Base-by-base conservation (phyloP, 129 eudicot genomes). In the Solidago caesia region DNA sequence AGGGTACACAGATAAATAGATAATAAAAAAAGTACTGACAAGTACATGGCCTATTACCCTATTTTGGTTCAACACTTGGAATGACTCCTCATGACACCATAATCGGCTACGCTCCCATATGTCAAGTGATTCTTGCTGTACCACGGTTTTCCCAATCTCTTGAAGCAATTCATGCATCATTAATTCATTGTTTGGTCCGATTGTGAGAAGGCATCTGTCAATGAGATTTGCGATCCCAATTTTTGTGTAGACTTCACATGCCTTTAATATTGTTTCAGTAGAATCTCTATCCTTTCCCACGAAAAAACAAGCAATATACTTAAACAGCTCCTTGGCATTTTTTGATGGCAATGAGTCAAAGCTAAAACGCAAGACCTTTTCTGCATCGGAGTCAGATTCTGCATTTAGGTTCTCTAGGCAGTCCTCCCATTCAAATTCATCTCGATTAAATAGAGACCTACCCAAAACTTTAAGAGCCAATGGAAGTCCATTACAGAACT, bases 261-360 rank as follows among this genome's bases (percentile, higher is more conserved):
- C 43, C 12, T 53, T 69, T 6, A 79, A 70, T 25, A 80, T 68
- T 6, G 75, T 80, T 47, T 61, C 76, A 8, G 49, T 27, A 3
- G 5, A 7, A 27, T 42, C 75, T 62, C 21, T 43, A 25, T 75
- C 62, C 44, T 6, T 69, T 42, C 80, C 77, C 7, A 75, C 75
- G 16, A 81, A 70, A 52, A 70, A 70, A 70, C 45, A 47, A 1
- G 73, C 45, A 27, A 68, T 49, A 13, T 68, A 26, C 12, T 53
- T 61, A 55, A 79, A 79, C 42, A 79, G 29, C 1, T 56, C 58
- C 46, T 57, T 65, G 13, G 55, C 75, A n/a, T 79, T 75, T 1
- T 46, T 7, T 2, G 42, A 70, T 11, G 12, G 57, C 44, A 66
- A 56, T 4, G 53, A 0, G 46, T 73, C 64, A 7, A 39, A 72